Evolutionary conservation across 1,284 basidiomycete genomes (phyloP), one percentile per base, ranked within the genome.

Genomic region (Cutaneotrichosporon cavernicola): DNA sequence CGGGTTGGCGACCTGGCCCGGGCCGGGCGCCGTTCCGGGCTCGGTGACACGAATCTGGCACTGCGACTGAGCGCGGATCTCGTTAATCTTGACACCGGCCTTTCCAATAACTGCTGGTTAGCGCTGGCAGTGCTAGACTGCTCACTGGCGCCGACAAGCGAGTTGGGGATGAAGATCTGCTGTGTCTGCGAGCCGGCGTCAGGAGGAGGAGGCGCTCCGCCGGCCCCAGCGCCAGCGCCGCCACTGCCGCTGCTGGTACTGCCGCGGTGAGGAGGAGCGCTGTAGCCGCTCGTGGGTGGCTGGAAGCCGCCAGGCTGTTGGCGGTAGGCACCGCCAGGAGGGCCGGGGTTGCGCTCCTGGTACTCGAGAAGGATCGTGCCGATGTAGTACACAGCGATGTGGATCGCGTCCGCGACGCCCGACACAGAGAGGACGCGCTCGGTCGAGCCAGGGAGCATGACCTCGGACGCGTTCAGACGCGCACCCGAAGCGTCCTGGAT

Each of bases 1-100:
- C 6, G 88, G 85, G 59, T 89, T 72, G 74, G 81, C 69, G 69
- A 79, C 52, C 74, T 78, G 67, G 70, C 83, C 73, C 62, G 82
- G 82, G 26, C 72, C 73, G 8, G 82, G 80, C 1, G 82, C 74
- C 6, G 80, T 91, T 53, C 92, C 92, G 31, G 96, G 95, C 75
- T 99, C 97, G 88, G 97, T 97, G 65, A 99, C 97, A 81, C 97
- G 95, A 81, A 99, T 98, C 74, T 96, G 90, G 78, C 92, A 95
- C 22, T 90, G 76, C 87, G 94, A 88, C 91, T 90, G 78, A 89
- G 91, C 72, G 61, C 97, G 86, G 72, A 99, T 97, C 83, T 99
- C 97, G 76, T 99, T 99, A 83, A 99, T 99, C 83, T 99, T 99
- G 75, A 89, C 89, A 4, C 97, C 97, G 30, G 93, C 96, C 81